Base-by-base conservation (phyloP, 2,329 filamentous ascomycete species). In the Exophiala sideris region DNA sequence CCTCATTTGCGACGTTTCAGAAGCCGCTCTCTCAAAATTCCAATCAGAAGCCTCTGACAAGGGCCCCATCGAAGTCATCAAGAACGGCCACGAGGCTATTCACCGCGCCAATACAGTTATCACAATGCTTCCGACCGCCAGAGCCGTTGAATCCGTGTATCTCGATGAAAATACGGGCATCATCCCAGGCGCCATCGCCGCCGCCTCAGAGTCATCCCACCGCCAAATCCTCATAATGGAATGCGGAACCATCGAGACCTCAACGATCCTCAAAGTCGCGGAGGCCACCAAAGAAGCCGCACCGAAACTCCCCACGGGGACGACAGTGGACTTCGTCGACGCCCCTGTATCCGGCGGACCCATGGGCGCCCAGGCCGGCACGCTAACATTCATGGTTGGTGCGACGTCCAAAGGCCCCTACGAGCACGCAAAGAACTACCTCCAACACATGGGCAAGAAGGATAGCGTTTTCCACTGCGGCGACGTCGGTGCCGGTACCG, bases 321-420 rank as follows among this genome's bases (percentile, higher is more conserved):
- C 57, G 14, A 50, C 39, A 12, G 71, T 77, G 7, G 69, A 66
- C 3, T 80, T 81, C 65, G 79, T 79, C 64, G 79, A 81, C 54
- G 71, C 77, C 1, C 79, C 78, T 2, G 79, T 81, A 24, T 78
- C 74, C 35, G 79, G 79, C 20, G 79, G 79, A 9, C 73, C 75
- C 4, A 68, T 79, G 12, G 79, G 79, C n/a, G 79, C 79, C 3
- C 67, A 75, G 42, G 75, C 73, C 44, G 79, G 70, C 9, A 79
- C 75, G 0, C 71, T 82, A 21, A 76, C 79, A 48, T 80, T 82
- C 69, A 82, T 83, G 72, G 70, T 82, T 32, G 79, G 79, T 47
- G 76, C 72, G 52, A 68, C 76, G 52, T 71, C 76, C 52, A 53
- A 47, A 14, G 34, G 44, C 10, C 39, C 55, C 71, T 80, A 8